These are phyloP conservation scores for Vitis hybrid DNA, from an alignment of 177 flowering plant species.

Conservation along the genomic window DNA sequence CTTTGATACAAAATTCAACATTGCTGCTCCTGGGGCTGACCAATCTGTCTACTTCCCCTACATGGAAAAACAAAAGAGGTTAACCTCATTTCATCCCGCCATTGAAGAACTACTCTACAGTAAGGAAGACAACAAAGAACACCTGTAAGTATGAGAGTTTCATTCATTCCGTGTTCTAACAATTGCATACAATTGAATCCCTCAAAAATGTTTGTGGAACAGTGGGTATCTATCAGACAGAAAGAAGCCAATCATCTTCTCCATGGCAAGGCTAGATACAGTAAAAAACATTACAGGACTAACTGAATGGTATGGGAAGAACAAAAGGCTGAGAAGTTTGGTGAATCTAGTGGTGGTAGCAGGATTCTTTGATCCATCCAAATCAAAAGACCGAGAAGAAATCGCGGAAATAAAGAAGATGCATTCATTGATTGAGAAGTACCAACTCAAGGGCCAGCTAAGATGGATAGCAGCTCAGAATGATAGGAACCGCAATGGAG, in stretches of 20 bases:
- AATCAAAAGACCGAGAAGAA: slow-evolving; percentile 85
- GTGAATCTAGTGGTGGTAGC: slow-evolving; percentile 82
- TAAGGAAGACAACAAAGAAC: slow-evolving; percentile 62
- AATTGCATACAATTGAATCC: neutral
- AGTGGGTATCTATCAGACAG: slow-evolving; percentile 77
- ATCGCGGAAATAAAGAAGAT: slow-evolving; percentile 76
- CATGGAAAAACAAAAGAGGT: slow-evolving; percentile 48
- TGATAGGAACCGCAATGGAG: slow-evolving; percentile 67
- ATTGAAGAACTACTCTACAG: slow-evolving; percentile 75
- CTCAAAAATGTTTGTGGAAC: slow-evolving; percentile 20
- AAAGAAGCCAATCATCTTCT: slow-evolving; percentile 84
- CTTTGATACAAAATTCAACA: slow-evolving; percentile 87
- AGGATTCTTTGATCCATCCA: slow-evolving; percentile 73
- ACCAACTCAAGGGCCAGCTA: slow-evolving; percentile 66
- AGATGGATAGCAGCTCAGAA: slow-evolving; percentile 91
- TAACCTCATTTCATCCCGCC: slow-evolving; percentile 60
- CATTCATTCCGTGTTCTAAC: neutral
- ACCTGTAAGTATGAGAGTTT: slow-evolving; percentile 50
- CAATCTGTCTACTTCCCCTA: slow-evolving; percentile 79
- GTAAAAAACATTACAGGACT: slow-evolving; percentile 84
- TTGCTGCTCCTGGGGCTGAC: slow-evolving; percentile 89
- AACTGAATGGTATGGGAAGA: slow-evolving; percentile 81
- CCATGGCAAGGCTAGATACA: slow-evolving; percentile 89
- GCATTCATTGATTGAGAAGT: slow-evolving; percentile 61
- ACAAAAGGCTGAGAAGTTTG: slow-evolving; percentile 56